Evolutionary conservation across 2,329 filamentous ascomycete genomes (phyloP).

Genomic region (Curvularia eragrostidis): DNA sequence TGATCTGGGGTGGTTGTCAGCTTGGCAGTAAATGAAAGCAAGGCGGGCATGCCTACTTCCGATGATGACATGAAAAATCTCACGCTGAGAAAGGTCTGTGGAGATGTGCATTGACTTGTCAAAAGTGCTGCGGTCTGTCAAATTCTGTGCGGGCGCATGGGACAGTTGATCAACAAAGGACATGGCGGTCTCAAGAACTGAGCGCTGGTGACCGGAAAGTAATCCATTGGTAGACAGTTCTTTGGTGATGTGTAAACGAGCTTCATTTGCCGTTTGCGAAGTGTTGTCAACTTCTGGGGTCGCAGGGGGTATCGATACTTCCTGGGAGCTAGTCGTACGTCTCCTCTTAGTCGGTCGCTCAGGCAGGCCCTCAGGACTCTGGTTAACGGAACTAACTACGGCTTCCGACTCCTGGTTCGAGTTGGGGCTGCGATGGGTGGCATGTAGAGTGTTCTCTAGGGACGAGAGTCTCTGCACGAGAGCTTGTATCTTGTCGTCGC

Average conservation of each 20-base stretch:
- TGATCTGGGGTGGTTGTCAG: constrained; percentile 26
- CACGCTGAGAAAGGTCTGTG: constrained; percentile 34
- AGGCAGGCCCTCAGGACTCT: constrained; percentile 10
- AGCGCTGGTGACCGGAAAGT: constrained; percentile 36
- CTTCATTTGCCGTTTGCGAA: constrained; percentile 33
- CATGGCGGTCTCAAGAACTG: constrained; percentile 41
- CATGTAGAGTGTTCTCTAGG: constrained; percentile 34
- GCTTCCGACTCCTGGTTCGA: constrained; percentile 6
- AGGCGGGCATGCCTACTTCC: constrained; percentile 24
- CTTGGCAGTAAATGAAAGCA: background rate
- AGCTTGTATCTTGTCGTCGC: constrained; percentile 41
- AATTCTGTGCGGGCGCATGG: constrained; percentile 28
- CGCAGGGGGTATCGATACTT: constrained; percentile 9
- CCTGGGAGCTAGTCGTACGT: constrained; percentile 27
- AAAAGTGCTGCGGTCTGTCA: constrained; percentile 35
- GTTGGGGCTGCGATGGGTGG: constrained; percentile 15
- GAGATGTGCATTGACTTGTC: constrained; percentile 32
- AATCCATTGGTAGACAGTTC: constrained; percentile 38
- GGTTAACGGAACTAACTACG: constrained; percentile 1
- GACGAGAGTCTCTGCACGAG: constrained; percentile 38
- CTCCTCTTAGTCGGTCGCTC: constrained; percentile 31
- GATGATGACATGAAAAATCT: constrained; percentile 39
- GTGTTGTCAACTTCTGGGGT: constrained; percentile 28
- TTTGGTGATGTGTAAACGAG: constrained; percentile 37
- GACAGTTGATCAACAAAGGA: constrained; percentile 42